Evolutionary conservation across 2,329 filamentous ascomycete species (phyloP).

Genomic region (Fusarium abutilonis): DNA sequence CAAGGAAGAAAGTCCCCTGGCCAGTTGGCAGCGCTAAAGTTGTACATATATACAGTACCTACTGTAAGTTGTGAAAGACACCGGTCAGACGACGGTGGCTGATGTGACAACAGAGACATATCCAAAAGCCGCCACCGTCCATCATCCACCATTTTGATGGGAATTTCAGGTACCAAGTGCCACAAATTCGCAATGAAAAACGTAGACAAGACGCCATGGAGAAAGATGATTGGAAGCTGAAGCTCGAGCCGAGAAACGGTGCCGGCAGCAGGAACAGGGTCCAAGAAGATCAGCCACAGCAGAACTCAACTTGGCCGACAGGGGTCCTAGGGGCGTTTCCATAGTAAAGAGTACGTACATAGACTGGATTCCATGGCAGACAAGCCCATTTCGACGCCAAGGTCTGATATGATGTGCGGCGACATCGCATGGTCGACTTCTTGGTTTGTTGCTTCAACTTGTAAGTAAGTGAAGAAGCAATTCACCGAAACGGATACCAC

Average conservation of each 20-base stretch:
- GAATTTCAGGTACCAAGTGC: slow-evolving; percentile 39
- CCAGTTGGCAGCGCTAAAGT: slow-evolving; percentile 7
- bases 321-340: slow-evolving; percentile 8
- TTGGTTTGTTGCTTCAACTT: slow-evolving; percentile 11
- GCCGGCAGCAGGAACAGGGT: slow-evolving; percentile 32
- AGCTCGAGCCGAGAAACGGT: slow-evolving; percentile 31
- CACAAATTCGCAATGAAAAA: slow-evolving; percentile 25
- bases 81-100: slow-evolving; percentile 30
- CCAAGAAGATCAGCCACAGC: slow-evolving; percentile 35
- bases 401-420: slow-evolving; percentile 28
- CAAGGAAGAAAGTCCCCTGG: slow-evolving; percentile 18
- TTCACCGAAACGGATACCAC: neutral
- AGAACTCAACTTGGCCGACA: slow-evolving; percentile 7
- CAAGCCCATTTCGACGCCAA: slow-evolving; percentile 35
- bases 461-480: neutral
- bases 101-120: slow-evolving; percentile 20
- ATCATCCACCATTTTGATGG: slow-evolving; percentile 26
- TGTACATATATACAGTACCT: neutral
- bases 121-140: slow-evolving; percentile 28
- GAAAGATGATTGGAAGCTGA: slow-evolving; percentile 26
- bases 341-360: slow-evolving; percentile 8
- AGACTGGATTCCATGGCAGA: slow-evolving; percentile 12
- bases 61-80: slow-evolving; percentile 16
- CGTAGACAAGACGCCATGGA: slow-evolving; percentile 12
- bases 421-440: slow-evolving; percentile 22